These are phyloP conservation scores for Claviceps sp. DNA, from an alignment of 2,329 filamentous ascomycete species.

Conservation along the genomic window DNA sequence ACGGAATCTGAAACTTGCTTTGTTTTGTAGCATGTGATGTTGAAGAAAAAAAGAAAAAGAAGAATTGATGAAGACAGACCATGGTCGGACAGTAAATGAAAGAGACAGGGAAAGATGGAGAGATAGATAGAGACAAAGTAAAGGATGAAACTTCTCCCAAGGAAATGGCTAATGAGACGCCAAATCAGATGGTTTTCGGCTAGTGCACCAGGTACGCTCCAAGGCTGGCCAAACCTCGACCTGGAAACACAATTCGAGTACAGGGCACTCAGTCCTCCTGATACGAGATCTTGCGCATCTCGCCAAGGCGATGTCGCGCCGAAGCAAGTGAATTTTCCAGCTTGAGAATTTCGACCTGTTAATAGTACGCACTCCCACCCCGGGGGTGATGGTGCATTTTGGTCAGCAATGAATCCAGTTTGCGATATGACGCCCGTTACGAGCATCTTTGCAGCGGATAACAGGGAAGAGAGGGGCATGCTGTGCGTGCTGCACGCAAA, in stretches of 20 bases:
- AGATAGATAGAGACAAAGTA: too few relatives aligned
- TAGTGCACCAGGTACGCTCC: too few relatives aligned
- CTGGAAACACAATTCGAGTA: not conserved
- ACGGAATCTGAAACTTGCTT: too few relatives aligned
- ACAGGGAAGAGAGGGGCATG: not conserved
- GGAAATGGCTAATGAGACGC: too few relatives aligned
- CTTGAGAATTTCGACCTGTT: conserved; percentile 88
- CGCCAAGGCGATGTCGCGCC: conserved; percentile 72
- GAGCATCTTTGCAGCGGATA: not conserved
- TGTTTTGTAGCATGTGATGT: too few relatives aligned
- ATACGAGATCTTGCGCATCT: conserved; percentile 97
- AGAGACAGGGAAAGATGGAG: too few relatives aligned
- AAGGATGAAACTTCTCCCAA: too few relatives aligned
- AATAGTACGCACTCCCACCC: not conserved
- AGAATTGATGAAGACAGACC: too few relatives aligned
- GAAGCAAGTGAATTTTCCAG: conserved; percentile 75
- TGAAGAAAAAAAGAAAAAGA: too few relatives aligned
- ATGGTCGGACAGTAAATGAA: too few relatives aligned
- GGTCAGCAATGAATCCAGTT: conserved; percentile 4
- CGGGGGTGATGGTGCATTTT: not conserved
- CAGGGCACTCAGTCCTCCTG: conserved; percentile 48
- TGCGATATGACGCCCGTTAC: not conserved
- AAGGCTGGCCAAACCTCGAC: not conserved
- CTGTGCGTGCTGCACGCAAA: not conserved
- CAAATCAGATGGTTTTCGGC: too few relatives aligned